Conservation (phyloP, 495 filamentous ascomycete species). For the Xylaria venustula region DNA sequence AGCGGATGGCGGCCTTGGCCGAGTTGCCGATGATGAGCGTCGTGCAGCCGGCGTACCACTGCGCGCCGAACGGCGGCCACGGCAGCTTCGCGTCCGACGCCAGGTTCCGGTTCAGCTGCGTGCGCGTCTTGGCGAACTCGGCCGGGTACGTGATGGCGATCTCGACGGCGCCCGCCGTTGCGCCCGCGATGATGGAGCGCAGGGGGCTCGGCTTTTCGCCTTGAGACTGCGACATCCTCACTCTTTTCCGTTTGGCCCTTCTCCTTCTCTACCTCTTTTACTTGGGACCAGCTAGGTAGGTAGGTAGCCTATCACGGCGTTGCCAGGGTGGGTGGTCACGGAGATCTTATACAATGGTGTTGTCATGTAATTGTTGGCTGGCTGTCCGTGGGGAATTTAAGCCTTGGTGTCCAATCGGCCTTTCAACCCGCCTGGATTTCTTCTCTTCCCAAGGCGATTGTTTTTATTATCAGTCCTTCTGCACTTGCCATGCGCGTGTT, state of each 20-base stretch:
- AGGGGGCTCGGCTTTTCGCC: conserved; percentile 69
- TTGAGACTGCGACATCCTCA: not conserved
- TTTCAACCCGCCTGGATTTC: too few relatives aligned
- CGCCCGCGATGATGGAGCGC: conserved; percentile 84
- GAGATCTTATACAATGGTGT: not conserved
- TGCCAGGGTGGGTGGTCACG: not conserved
- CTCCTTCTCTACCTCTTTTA: not conserved
- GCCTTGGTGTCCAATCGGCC: too few relatives aligned
- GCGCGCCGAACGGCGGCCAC: conserved; percentile 88
- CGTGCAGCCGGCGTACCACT: conserved; percentile 98
- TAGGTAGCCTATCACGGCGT: not conserved
- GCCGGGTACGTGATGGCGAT: conserved; percentile 98
- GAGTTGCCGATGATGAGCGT: conserved; percentile 97
- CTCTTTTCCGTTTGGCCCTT: not conserved
- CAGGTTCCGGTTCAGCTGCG: conserved; percentile 87
- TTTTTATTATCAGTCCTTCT: too few relatives aligned
- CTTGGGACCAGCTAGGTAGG: not conserved
- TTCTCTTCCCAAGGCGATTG: too few relatives aligned
- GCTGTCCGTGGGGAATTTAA: not conserved
- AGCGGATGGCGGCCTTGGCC: conserved; percentile 91
- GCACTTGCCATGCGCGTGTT: too few relatives aligned
- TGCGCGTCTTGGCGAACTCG: conserved; percentile 95
- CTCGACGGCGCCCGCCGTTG: conserved; percentile 89
- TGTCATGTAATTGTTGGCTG: not conserved
- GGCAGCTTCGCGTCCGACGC: conserved; percentile 82